Conservation (phyloP, 2,329 filamentous ascomycete genomes). For the Trichoderma simmonsii region DNA sequence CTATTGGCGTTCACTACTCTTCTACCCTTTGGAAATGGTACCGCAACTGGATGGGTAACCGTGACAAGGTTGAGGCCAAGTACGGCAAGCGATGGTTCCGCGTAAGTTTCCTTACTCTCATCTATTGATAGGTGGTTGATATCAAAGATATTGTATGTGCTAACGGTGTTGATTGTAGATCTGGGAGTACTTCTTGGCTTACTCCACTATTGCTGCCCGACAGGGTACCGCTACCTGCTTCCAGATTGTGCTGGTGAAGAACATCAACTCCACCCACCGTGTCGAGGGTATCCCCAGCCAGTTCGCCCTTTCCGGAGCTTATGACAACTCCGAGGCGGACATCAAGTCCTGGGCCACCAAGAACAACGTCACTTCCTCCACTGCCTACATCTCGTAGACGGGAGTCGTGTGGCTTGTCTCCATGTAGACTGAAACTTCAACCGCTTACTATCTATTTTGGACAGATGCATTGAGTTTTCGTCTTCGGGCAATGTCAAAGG, state of each 20-base stretch:
- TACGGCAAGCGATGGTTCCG: constrained; percentile 96
- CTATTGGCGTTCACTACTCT: constrained; percentile 94
- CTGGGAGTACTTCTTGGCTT: constrained; percentile 91
- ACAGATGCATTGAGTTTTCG: neutral
- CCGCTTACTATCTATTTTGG: constrained; percentile 1
- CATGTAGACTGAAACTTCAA: neutral
- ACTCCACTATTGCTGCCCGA: constrained; percentile 78
- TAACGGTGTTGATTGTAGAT: constrained; percentile 51
- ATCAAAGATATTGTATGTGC: neutral
- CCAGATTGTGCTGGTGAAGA: constrained; percentile 88
- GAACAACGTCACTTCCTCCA: constrained; percentile 36
- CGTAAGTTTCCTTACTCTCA: constrained; percentile 51
- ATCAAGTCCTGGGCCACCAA: constrained; percentile 35
- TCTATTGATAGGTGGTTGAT: too few species aligned
- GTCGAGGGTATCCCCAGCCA: constrained; percentile 72
- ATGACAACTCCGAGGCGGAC: constrained; percentile 37
- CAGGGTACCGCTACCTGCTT: constrained; percentile 85
- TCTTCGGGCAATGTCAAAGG: neutral
- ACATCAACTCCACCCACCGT: constrained; percentile 85
- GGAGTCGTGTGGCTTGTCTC: neutral
- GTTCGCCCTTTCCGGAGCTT: constrained; percentile 64
- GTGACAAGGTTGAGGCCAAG: constrained; percentile 88
- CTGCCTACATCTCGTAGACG: constrained; percentile 28
- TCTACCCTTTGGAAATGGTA: constrained; percentile 98
- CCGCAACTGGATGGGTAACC: constrained; percentile 95